phyloP scores from a whole-genome alignment of 305 asterid species.

The Fraxinus platypoda region DNA sequence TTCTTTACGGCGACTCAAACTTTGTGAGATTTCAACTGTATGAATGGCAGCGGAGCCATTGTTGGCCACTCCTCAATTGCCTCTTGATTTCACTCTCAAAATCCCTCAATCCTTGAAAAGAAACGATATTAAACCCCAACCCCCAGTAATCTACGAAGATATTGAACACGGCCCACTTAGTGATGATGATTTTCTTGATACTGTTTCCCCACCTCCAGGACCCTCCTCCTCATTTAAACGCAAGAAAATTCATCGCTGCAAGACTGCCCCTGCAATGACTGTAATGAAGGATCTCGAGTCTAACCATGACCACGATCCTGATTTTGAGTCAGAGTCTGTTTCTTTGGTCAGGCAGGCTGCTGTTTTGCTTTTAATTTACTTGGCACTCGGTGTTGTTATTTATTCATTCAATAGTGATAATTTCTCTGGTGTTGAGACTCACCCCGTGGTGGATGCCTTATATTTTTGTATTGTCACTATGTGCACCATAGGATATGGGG shows the following conservation, averaged over 20 bases:
- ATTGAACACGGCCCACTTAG: neutral
- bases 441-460: conserved; percentile 52
- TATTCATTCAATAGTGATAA: conserved; percentile 48
- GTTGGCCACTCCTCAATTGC: conserved; percentile 21
- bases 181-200: neutral
- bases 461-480: conserved; percentile 63
- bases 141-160: neutral
- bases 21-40: neutral
- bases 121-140: neutral
- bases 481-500: conserved; percentile 68
- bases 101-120: conserved; percentile 10
- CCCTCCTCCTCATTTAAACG: conserved; percentile 9
- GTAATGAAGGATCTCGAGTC: conserved; percentile 27
- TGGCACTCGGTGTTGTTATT: conserved; percentile 41
- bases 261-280: conserved; percentile 54
- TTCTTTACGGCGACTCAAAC: neutral
- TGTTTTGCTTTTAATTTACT: conserved; percentile 39
- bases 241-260: conserved; percentile 42
- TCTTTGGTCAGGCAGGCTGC: conserved; percentile 41
- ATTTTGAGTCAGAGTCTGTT: conserved; percentile 22
- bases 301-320: conserved; percentile 7
- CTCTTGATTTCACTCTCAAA: conserved; percentile 25
- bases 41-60: conserved; percentile 41
- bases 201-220: neutral
- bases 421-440: conserved; percentile 53